Percentiles rank a stretch among this genome's conserved stretches.
Evolutionary conservation across 345 rosid genomes (phyloP).

Genomic region (Clausena lansium): DNA sequence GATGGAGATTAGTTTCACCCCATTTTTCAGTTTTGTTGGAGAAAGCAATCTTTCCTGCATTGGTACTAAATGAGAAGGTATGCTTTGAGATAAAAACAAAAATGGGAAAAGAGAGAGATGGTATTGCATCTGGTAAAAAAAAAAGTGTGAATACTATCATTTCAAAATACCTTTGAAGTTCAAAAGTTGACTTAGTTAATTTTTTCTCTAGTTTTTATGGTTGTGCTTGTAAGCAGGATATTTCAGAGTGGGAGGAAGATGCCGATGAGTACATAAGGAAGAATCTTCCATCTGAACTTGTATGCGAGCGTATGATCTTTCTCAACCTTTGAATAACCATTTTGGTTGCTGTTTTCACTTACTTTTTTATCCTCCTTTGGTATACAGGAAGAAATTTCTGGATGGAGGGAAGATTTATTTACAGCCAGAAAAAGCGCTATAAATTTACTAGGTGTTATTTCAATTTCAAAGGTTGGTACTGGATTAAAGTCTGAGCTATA

Average conservation of each 20-base stretch:
- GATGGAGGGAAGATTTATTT: conserved; percentile 88
- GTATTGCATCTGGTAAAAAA: not conserved
- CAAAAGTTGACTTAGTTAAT: conserved; percentile 12
- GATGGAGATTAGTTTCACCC: conserved; percentile 91
- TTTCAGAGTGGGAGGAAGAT: conserved; percentile 88
- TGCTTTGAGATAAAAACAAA: not conserved
- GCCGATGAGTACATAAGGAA: conserved; percentile 81
- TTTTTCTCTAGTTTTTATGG: conserved; percentile 12
- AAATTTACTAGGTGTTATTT: conserved; percentile 78
- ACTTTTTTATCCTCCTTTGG: not conserved
- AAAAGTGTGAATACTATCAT: not conserved
- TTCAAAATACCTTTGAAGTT: conserved; percentile 8
- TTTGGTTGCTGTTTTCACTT: conserved; percentile 2
- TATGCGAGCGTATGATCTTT: conserved; percentile 30
- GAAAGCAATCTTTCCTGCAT: conserved; percentile 73
- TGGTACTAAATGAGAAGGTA: conserved; percentile 76
- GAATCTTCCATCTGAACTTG: conserved; percentile 85
- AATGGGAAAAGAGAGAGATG: not conserved
- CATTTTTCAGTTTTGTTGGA: conserved; percentile 74
- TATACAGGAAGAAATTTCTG: conserved; percentile 75
- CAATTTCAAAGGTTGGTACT: conserved; percentile 66
- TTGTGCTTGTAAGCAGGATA: conserved; percentile 47
- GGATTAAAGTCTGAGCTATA: conserved; percentile 14
- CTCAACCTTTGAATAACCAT: conserved; percentile 8
- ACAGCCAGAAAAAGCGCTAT: conserved; percentile 87